Percentiles rank a stretch among this genome's conserved stretches.
phyloP scores from a whole-genome alignment of 1,284 basidiomycete genomes.

The Pascua sp. region DNA sequence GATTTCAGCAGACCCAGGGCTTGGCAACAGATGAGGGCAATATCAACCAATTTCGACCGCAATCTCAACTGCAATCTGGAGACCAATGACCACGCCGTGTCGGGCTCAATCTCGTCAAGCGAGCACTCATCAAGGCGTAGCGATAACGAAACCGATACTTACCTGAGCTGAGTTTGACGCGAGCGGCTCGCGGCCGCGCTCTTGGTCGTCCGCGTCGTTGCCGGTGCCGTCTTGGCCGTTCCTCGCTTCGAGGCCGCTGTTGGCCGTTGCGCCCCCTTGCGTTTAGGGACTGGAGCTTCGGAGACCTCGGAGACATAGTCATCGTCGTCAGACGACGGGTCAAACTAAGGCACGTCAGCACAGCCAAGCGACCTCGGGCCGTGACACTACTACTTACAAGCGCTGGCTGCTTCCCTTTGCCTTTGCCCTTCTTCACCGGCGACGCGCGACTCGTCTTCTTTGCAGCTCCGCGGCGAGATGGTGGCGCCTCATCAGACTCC shows the following conservation, averaged over 20 bases:
- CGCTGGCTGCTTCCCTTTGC: constrained; percentile 3
- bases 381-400: background rate
- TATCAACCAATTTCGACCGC: too few relatives aligned
- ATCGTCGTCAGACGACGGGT: constrained; percentile 5
- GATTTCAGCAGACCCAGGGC: background rate
- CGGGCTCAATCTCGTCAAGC: too few relatives aligned
- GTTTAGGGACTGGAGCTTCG: too few relatives aligned
- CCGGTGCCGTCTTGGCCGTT: background rate
- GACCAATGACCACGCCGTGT: too few relatives aligned
- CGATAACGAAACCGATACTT: background rate
- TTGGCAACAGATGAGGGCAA: background rate
- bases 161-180: constrained; percentile 10
- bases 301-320: background rate
- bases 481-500: constrained; percentile 1
- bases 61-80: too few relatives aligned
- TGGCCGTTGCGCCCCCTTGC: too few relatives aligned
- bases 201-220: constrained; percentile 1
- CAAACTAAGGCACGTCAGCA: constrained; percentile 8
- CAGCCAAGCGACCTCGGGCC: too few relatives aligned
- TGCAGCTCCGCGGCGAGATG: background rate
- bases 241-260: too few relatives aligned
- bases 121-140: too few relatives aligned
- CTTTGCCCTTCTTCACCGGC: background rate
- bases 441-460: background rate
- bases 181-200: background rate